Evolutionary conservation across 345 rosid species (phyloP).

Genomic region (Mallotus nudiflorus): DNA sequence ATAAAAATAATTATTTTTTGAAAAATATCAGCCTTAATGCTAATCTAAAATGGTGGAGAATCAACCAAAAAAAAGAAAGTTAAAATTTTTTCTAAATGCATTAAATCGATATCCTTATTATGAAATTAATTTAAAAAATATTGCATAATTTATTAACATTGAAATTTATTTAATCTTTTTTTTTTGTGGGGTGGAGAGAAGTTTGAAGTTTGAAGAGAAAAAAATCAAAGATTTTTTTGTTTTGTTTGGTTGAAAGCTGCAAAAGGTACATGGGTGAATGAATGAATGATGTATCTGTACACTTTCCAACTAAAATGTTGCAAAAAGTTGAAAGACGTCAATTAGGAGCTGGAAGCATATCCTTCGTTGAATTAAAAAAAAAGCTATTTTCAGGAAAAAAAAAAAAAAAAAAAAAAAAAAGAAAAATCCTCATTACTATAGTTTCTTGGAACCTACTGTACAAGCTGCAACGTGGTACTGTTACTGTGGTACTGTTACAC

Average conservation of each 20-base stretch:
- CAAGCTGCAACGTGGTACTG: background rate
- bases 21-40: no score
- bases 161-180: background rate
- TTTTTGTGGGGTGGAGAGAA: slow-evolving; percentile 4
- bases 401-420: background rate
- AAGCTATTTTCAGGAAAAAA: background rate
- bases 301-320: no score
- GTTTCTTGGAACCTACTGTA: background rate
- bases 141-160: no score
- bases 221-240: slow-evolving; percentile 7
- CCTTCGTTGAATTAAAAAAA: background rate
- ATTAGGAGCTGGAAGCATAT: no score
- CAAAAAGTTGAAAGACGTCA: no score
- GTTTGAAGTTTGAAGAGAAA: background rate
- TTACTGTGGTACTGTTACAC: no score
- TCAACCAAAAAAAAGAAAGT: no score
- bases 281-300: background rate
- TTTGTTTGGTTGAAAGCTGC: background rate
- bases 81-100: no score
- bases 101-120: no score
- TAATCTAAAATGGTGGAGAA: no score
- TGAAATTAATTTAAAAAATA: no score
- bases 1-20: no score
- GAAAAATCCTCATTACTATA: background rate
- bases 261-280: background rate